These are phyloP conservation scores for Pseudogymnoascus sp. DNA, from an alignment of 2,329 filamentous ascomycete species.

Conservation along the genomic window DNA sequence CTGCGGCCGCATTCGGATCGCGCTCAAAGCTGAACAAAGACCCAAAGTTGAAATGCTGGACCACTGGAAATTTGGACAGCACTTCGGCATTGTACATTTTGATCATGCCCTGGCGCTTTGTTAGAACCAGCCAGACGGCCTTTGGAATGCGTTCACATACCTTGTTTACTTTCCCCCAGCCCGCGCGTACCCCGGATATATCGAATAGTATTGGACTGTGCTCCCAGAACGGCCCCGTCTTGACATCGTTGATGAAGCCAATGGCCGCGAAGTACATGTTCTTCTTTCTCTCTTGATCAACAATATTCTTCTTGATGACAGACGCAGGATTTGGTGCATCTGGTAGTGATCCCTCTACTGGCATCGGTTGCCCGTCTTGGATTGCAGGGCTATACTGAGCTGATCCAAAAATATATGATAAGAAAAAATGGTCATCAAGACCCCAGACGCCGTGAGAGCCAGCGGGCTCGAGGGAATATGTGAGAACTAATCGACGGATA, in stretches of 20 bases:
- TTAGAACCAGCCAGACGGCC: not conserved
- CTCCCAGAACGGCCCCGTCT: conserved; percentile 93
- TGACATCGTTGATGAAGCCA: conserved; percentile 96
- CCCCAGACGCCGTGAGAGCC: conserved; percentile 98
- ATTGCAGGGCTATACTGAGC: conserved; percentile 81
- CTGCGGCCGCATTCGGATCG: conserved; percentile 52
- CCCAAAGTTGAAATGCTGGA: conserved; percentile 90
- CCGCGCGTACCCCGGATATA: conserved; percentile 79
- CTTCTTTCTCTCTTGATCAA: conserved; percentile 55
- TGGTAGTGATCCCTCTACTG: conserved; percentile 69
- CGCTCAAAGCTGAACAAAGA: conserved; percentile 70
- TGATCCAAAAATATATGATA: conserved; percentile 91
- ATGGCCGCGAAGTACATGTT: conserved; percentile 95
- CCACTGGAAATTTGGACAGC: conserved; percentile 90
- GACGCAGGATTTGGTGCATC: conserved; percentile 65
- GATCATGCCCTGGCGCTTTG: conserved; percentile 64
- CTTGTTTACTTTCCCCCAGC: conserved; percentile 99
- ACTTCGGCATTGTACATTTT: conserved; percentile 99
- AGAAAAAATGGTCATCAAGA: conserved; percentile 91
- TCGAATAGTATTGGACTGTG: conserved; percentile 93
- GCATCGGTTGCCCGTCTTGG: conserved; percentile 53
- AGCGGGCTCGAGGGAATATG: conserved; percentile 88
- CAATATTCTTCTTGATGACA: conserved; percentile 56
- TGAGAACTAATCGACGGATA: conserved; percentile 74
- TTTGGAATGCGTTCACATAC: conserved; percentile 28